phyloP scores from a whole-genome alignment of 257 asterid genomes.

The Linaria vulgaris region DNA sequence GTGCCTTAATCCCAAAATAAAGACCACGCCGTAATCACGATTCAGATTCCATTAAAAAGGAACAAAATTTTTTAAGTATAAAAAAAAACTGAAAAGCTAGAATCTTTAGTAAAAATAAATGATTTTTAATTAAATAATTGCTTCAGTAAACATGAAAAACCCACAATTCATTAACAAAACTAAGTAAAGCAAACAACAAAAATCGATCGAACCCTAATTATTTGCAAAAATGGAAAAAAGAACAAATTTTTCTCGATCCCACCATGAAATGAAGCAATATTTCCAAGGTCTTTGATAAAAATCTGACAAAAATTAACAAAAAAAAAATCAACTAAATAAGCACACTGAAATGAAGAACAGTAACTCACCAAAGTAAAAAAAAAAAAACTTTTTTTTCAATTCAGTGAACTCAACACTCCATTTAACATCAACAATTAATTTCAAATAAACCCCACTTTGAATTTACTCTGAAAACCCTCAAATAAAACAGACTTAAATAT shows the following conservation, averaged over 20 bases:
- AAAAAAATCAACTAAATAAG: background rate
- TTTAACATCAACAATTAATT: background rate
- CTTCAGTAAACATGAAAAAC: background rate
- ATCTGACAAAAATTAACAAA: background rate
- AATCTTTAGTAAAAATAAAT: background rate
- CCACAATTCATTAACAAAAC: too few species aligned
- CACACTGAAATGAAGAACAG: background rate
- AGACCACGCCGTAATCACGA: background rate
- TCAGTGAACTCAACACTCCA: too few species aligned
- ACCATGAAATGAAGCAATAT: conserved; percentile 19
- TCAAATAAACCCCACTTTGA: background rate
- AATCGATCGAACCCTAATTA: conserved; percentile 45
- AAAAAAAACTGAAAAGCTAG: background rate
- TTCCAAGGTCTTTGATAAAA: background rate
- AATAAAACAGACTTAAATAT: too few species aligned
- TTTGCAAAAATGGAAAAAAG: conserved; percentile 15
- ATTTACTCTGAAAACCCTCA: too few species aligned
- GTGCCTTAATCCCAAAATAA: conserved; percentile 5
- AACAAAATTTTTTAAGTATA: background rate
- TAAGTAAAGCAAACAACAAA: conserved; percentile 12
- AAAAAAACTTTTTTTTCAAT: too few species aligned
- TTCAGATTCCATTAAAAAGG: conserved; percentile 2
- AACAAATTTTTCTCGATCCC: conserved; percentile 31
- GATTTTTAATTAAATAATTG: background rate
- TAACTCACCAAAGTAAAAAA: conserved; percentile 8